Conservation (phyloP, 129 eudicot genomes). For the Dittrichia graveolens region DNA sequence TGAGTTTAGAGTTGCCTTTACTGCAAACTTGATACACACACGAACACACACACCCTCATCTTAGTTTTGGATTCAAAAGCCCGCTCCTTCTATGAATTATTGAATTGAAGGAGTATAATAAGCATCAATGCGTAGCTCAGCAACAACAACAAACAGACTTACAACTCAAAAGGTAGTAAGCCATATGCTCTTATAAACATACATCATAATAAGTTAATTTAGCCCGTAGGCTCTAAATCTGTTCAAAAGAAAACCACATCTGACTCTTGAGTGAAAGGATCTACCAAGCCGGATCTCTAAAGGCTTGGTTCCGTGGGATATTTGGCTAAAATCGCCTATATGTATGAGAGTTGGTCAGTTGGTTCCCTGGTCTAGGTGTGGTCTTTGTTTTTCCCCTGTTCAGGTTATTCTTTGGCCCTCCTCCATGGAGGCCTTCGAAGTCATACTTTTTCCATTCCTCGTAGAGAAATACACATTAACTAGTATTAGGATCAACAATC, state of each 20-base stretch:
- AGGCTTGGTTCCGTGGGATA: too few species aligned
- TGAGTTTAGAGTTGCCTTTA: neutral
- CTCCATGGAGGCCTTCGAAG: neutral
- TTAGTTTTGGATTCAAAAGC: too few species aligned
- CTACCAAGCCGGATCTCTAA: neutral
- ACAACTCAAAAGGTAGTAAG: neutral
- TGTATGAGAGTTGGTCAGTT: too few species aligned
- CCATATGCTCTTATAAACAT: neutral
- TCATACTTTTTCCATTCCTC: neutral
- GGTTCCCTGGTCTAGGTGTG: too few species aligned
- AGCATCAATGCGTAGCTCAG: neutral
- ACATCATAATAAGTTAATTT: neutral
- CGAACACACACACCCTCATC: too few species aligned
- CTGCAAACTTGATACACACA: neutral
- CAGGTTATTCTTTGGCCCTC: too few species aligned
- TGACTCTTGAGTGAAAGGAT: constrained; percentile 1
- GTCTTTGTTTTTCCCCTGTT: too few species aligned
- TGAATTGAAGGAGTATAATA: too few species aligned
- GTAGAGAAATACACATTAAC: neutral
- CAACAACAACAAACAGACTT: neutral
- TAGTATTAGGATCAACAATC: neutral
- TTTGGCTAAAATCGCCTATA: too few species aligned
- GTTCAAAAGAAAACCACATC: neutral
- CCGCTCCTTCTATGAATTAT: too few species aligned
- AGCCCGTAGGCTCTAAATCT: neutral